These are phyloP conservation scores for Trichosanthes cucumerina DNA, from an alignment of 306 rosid species.

Conservation along the genomic window DNA sequence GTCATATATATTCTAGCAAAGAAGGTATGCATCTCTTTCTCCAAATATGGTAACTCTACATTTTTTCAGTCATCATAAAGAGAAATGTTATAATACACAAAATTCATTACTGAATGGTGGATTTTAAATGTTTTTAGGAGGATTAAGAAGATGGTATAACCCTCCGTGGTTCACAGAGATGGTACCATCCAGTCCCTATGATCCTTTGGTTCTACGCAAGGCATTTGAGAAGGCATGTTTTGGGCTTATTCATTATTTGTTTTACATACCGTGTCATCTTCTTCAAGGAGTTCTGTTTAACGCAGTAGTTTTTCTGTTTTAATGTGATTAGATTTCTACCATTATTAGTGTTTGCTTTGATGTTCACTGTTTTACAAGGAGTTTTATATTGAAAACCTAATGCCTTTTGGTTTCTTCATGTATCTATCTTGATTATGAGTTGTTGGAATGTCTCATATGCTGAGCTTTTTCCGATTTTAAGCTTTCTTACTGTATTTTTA, in stretches of 20 bases:
- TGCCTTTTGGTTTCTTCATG: not conserved
- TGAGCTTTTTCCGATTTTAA: constrained; percentile 2
- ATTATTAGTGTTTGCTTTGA: not conserved
- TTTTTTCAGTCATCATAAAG: not conserved
- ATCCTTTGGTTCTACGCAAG: constrained; percentile 46
- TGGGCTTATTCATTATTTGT: not conserved
- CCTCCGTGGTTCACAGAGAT: constrained; percentile 73
- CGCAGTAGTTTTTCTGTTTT: not conserved
- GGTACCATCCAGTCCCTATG: constrained; percentile 68
- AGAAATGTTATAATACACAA: not conserved
- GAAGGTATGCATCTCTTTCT: constrained; percentile 35
- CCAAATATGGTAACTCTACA: not conserved
- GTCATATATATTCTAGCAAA: constrained; percentile 93
- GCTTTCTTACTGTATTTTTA: constrained; percentile 13
- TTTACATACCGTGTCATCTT: not conserved
- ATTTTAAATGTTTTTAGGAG: constrained; percentile 42
- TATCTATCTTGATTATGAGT: not conserved
- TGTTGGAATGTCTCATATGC: not conserved
- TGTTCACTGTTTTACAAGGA: not conserved
- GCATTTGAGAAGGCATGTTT: constrained; percentile 71
- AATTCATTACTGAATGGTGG: constrained; percentile 2
- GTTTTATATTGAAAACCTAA: not conserved
- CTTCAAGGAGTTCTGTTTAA: not conserved
- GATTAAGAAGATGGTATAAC: constrained; percentile 84
- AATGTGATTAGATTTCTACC: not conserved